These are phyloP conservation scores for Cladosporium sphaerospermum DNA, from an alignment of 2,329 filamentous ascomycete species.

Conservation along the genomic window DNA sequence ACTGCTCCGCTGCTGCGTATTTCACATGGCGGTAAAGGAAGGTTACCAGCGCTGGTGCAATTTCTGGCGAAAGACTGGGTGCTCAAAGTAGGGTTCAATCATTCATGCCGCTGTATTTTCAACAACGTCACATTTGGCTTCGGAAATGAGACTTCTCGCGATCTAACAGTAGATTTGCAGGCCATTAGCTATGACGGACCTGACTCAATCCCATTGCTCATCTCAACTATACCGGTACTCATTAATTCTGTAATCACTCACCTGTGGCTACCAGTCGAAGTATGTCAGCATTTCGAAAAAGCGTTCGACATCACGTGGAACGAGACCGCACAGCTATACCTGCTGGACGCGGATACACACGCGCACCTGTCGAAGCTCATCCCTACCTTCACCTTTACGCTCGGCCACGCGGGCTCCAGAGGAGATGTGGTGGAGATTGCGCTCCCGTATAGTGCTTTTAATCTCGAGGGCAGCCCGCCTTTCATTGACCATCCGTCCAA, in stretches of 20 bases:
- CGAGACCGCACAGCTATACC: constrained; percentile 31
- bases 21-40: too few relatives aligned
- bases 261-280: constrained; percentile 34
- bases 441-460: constrained; percentile 28
- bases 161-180: constrained; percentile 21
- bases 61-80: too few relatives aligned
- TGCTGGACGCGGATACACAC: constrained; percentile 34
- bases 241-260: constrained; percentile 38
- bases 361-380: constrained; percentile 27
- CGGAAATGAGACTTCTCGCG: constrained; percentile 19
- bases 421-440: constrained; percentile 17
- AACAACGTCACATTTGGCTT: constrained; percentile 28
- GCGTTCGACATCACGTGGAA: constrained; percentile 37
- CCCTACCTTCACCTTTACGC: constrained; percentile 33
- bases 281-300: constrained; percentile 35
- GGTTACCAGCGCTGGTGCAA: too few relatives aligned
- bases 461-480: constrained; percentile 21
- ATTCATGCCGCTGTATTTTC: neutral
- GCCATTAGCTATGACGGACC: constrained; percentile 20
- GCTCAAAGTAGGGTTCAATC: too few relatives aligned
- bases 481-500: constrained; percentile 12
- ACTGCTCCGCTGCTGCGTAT: too few relatives aligned
- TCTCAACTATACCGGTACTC: constrained; percentile 19
- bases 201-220: constrained; percentile 21
- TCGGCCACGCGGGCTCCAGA: constrained; percentile 12